Evolutionary conservation across 768 basidiomycete genomes (phyloP), one percentile per base, ranked within the genome.

Genomic region (Termitomyces sp.): DNA sequence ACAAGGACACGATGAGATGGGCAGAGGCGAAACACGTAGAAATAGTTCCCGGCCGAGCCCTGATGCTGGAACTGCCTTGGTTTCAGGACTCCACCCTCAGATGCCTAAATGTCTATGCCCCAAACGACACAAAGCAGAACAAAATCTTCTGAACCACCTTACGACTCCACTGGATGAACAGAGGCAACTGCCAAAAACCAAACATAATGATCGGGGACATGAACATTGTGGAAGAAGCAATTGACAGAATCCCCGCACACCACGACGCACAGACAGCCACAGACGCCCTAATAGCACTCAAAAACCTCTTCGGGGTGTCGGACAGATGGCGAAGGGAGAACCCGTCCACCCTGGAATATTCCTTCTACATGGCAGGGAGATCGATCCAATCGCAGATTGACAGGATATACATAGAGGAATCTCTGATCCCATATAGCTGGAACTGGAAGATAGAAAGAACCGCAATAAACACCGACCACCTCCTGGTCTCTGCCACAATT

Each of bases 181-280:
- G 33, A 8, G 20, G 1, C 18, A 7, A n/a, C n/a, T n/a, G n/a
- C n/a, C 20, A 15, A 45, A 63, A 54, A 36, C 75, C 71, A 5
- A 72, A 81, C 35, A 13, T 78, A 0, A 60, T 82, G 49, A 44
- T 75, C 0, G 79, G 80, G 0, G 79, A 84, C 61, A 74, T 75
- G 44, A 82, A 84, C 65, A 35, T 80, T 0, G 73, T 75, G 0
- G 78, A 81, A 56, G 75, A 78, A 0, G 20, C 65, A 0, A 57
- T 79, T 0, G 80, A 81, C 61, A 15, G 76, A 0, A 45, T 76
- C 0, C 80, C 80, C 0, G 20, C 57, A 0, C 61, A 64, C 0
- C 1, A 18, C n/a, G n/a, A n/a, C n/a, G n/a, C n/a, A n/a, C n/a
- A n/a, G n/a, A n/a, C n/a, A 28, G 28, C 28, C 28, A 28, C 4